phyloP scores from a whole-genome alignment of 345 rosid species.

The Psidium guajava region DNA sequence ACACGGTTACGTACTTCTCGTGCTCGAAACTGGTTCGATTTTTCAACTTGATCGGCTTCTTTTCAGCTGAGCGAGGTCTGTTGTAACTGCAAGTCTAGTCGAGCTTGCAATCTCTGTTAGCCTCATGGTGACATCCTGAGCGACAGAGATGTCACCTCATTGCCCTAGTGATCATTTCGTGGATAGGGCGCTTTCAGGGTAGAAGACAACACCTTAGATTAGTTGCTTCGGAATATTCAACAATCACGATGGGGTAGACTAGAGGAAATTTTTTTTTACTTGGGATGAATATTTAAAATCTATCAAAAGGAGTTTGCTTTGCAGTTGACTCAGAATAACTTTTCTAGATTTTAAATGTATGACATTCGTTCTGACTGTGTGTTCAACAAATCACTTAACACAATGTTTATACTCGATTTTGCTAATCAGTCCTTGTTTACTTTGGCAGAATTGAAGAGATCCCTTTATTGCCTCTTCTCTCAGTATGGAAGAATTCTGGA shows the following conservation, averaged over 20 bases:
- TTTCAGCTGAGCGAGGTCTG: background rate
- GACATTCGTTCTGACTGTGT: background rate
- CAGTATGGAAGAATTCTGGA: constrained; percentile 95
- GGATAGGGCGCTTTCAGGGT: background rate
- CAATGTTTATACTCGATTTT: background rate
- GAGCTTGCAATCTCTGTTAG: background rate
- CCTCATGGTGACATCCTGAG: background rate
- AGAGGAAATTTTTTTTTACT: background rate
- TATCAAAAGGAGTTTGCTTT: background rate
- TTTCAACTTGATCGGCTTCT: background rate
- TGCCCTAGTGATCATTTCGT: background rate
- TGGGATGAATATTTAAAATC: background rate
- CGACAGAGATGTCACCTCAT: background rate
- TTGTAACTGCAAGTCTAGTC: background rate
- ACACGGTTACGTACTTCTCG: background rate
- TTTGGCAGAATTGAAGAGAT: constrained; percentile 81
- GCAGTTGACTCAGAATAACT: background rate
- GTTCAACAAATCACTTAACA: background rate
- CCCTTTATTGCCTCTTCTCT: constrained; percentile 86
- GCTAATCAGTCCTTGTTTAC: background rate
- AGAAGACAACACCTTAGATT: background rate
- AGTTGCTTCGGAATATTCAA: background rate
- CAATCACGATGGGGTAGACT: background rate
- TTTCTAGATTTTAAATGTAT: background rate
- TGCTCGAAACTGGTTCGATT: background rate